A percentile compares a stretch with the other conserved stretches of the same genome.
These are phyloP conservation scores for Candida glucosophila DNA, from an alignment of 1,139 yeast genomes.

Conservation along the genomic window DNA sequence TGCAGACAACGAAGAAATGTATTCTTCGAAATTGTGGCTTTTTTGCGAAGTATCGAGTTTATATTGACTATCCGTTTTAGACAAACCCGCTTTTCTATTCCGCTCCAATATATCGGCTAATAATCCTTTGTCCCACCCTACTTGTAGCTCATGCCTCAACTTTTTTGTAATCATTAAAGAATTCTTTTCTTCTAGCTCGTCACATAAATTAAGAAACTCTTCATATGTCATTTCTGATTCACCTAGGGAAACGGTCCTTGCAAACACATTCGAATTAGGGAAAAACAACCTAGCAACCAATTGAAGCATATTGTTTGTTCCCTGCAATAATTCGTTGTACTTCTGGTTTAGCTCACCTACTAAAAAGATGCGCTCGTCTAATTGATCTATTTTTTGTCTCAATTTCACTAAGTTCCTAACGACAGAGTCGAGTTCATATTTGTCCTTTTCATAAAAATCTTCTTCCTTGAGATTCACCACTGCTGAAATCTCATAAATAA, in stretches of 20 bases:
- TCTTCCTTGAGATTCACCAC: constrained; percentile 7
- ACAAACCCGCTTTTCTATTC: constrained; percentile 9
- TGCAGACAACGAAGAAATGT: constrained; percentile 15
- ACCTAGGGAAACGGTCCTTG: constrained; percentile 5
- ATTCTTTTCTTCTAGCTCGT: constrained; percentile 12
- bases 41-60: constrained; percentile 3
- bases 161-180: constrained; percentile 8
- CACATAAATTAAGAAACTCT: too few species aligned
- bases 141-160: constrained; percentile 7
- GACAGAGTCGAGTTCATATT: constrained; percentile 12
- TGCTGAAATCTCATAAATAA: constrained; percentile 14
- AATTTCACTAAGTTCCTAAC: constrained; percentile 12
- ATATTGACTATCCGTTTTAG: constrained; percentile 5
- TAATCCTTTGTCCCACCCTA: constrained; percentile 12
- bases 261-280: constrained; percentile 16
- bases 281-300: constrained; percentile 9
- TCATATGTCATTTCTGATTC: constrained; percentile 7
- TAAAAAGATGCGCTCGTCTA: constrained; percentile 12
- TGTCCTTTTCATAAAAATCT: constrained; percentile 4
- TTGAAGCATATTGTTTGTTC: constrained; percentile 5
- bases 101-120: constrained; percentile 9
- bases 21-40: constrained; percentile 4
- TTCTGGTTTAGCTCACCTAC: constrained; percentile 5
- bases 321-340: constrained; percentile 6
- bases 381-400: constrained; percentile 8